A percentile compares a stretch with the other conserved stretches of the same genome.
phyloP scores from a whole-genome alignment of 1,139 yeast genomes.

The Pichia sp. region DNA sequence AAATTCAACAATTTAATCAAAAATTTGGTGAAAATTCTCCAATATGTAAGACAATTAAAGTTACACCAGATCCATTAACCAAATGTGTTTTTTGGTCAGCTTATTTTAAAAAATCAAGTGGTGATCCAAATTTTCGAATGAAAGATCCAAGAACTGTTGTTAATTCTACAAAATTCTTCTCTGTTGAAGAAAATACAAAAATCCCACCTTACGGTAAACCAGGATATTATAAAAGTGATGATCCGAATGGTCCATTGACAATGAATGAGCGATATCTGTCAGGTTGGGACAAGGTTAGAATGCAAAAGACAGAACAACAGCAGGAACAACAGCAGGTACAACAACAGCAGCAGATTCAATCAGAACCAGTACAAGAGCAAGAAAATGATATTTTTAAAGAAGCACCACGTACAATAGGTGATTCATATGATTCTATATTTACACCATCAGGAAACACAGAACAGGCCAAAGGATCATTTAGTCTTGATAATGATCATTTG shows the following conservation, averaged over 20 bases:
- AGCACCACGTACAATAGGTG: conserved; percentile 9
- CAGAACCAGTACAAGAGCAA: not conserved
- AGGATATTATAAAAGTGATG: conserved; percentile 11
- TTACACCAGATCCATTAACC: conserved; percentile 23
- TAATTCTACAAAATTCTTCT: conserved; percentile 8
- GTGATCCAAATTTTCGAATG: conserved; percentile 20
- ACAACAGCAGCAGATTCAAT: not conserved
- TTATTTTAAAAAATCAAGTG: conserved; percentile 24
- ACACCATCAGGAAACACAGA: not conserved
- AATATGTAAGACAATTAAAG: conserved; percentile 17
- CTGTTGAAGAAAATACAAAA: conserved; percentile 5
- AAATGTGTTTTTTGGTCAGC: conserved; percentile 26
- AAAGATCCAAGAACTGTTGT: conserved; percentile 23
- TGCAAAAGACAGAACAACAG: not conserved
- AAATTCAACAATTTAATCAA: conserved; percentile 9
- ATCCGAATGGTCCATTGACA: not conserved
- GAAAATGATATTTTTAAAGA: not conserved
- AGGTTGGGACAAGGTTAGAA: conserved; percentile 13
- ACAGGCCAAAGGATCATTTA: not conserved
- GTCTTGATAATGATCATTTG: conserved; percentile 3
- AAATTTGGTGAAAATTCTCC: conserved; percentile 19
- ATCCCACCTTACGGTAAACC: conserved; percentile 14
- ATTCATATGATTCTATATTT: conserved; percentile 9
- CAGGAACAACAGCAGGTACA: not conserved
- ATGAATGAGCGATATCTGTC: conserved; percentile 5